Evolutionary conservation across 371 early-diverging fungal genomes (phyloP), one percentile per base, ranked within the genome.

Genomic region (Synchytrium microbalum): DNA sequence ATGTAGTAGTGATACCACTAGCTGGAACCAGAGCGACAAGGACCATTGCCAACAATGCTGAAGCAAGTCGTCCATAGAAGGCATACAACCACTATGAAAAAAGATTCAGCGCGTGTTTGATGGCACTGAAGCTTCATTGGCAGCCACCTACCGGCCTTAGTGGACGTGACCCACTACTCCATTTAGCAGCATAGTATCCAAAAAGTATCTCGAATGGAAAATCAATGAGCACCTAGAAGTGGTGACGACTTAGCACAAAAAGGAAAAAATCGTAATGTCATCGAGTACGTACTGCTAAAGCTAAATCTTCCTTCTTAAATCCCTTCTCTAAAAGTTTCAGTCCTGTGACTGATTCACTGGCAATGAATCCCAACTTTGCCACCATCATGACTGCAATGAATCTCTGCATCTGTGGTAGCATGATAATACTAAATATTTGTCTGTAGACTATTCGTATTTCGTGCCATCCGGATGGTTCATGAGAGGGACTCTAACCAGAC

Each of bases 161-260:
- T 1, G 96, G 95, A 31, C 88, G 78, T 14, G 75, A 69, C 0
- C 95, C 96, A 63, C 79, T 85, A 31, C 92, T 92, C 96, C 96
- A 96, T 66, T 89, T 87, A 24, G 95, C 98, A 0, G 95, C 96
- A 73, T 92, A 93, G 72, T 93, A 96, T 2, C 98, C 98, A 77
- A 96, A 92, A 64, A 94, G 76, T 59, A 98, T 85, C 73, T 98
- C 95, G 57, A 95, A 79, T 0, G 98, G 98, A 63, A 98, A 98
- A 72, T 96, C 96, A 33, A 96, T 84, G 60, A 98, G 73, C 0
- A 92, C 77, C 72, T 71, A 14, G 10, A 13, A 26, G 8, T 30
- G 24, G 10, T 38, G 53, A 1, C 33, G 0, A 23, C 32, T 32
- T 26, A 10, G 0, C 19, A 8, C 32, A 14, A 29, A 3, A 64